Evolutionary conservation across 2,329 filamentous ascomycete genomes (phyloP), one percentile per base, ranked within the genome.

Genomic region (Pestalotiopsis sp.): DNA sequence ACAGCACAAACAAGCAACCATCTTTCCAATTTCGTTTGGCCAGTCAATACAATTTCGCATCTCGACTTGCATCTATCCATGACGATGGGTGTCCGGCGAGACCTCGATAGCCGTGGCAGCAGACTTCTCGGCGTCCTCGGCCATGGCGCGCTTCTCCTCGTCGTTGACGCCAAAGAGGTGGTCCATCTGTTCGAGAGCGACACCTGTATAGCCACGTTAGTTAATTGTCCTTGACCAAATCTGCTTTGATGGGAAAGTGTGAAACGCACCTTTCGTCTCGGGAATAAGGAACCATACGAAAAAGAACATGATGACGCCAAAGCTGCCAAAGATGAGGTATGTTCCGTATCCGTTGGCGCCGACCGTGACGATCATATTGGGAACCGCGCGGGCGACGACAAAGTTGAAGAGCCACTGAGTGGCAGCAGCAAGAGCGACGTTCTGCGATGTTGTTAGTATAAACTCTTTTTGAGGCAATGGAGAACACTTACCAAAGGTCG

Each of bases 371-470:
- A 92, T 80, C 90, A 92, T 92, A 69, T 86, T 86, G 0, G 89
- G 89, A 3, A 90, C 89, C 7, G 89, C 87, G 59, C 88, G 82
- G 11, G 89, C 87, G 66, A 92, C 87, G 17, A 90, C 88, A 68
- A 91, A 89, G 73, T 91, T 91, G 78, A 91, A 91, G 1, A 91
- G 75, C 88, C 88, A 90, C 74, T 91, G 88, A 1, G 87, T 90
- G 1, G 88, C 88, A 2, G 89, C 87, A 0, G 86, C 88, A 62
- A 90, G 82, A 2, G 88, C 83, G 31, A 91, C 89, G 72, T 90
- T 91, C 68, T 69, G 36, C 11, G 13, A 4, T 14, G 1, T 7
- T 3, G 56, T 59, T 60, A 66, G 64, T 6, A 31, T 31, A 23
- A 23, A 23, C 23, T 23, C 23, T 23, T 23, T 23, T 23, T 23